Base-by-base conservation (phyloP, 2,329 filamentous ascomycete genomes). In the Diaporthe velutina region DNA sequence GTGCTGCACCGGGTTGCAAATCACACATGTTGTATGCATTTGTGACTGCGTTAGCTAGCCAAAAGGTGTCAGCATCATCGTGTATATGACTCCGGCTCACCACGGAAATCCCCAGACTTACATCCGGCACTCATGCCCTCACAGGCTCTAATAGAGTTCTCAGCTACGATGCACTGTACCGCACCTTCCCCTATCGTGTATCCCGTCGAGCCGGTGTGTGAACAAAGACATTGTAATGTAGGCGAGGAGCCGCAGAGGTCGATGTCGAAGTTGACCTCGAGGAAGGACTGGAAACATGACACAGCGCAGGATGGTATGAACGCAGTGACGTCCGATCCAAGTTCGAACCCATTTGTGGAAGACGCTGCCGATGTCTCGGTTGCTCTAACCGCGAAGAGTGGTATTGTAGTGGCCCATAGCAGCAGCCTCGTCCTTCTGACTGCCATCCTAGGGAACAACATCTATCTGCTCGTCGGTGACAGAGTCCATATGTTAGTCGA, bases 141-240 rank as follows among this genome's bases (percentile, higher is more conserved):
- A 81, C 93, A 95, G 19, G 83, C 83, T 3, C 88, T 88, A 58
- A 87, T 79, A 48, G 82, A 82, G 73, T 80, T 83, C 79, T 90
- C 88, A 10, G 89, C 89, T 12, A 89, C 85, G 45, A 94, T 87
- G 81, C 93, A 95, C 79, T 92, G 89, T 76, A 94, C 83, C 6
- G 91, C 92, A 15, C 88, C 93, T 83, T 95, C 93, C n/a, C 92
- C 93, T 64, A 95, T 79, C 1, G 93, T 95, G 78, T 91, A 93
- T 13, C 91, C 92, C 40, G 88, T 88, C 17, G 82, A 83, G 12
- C 92, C 92, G 45, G 86, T 85, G 74, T 87, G 86, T 50, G 88
- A 87, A 81, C 93, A 95, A 9, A 95, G 85, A 78, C 92, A 94
- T 79, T 87, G 83, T 77, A 94, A 81, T 35, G 91, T 86, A 15